Evolutionary conservation across 257 asterid species (phyloP).

Genomic region (Solanum pimpinellifolium): DNA sequence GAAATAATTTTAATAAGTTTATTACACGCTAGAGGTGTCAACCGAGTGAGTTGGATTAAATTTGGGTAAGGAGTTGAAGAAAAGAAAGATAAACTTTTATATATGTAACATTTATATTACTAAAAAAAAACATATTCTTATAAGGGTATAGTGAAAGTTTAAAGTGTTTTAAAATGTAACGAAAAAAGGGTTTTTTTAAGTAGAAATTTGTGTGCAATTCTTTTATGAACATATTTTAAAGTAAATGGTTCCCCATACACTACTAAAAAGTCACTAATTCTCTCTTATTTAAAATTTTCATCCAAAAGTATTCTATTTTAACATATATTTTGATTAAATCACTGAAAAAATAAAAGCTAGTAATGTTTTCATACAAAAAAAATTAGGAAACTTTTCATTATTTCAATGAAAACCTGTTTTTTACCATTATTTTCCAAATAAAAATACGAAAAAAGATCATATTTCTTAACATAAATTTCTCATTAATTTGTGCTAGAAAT

Average conservation of each 20-base stretch:
- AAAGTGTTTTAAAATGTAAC: not conserved
- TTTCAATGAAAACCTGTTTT: too few relatives aligned
- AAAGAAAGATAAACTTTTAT: not conserved
- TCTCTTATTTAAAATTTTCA: not conserved
- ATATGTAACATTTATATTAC: not conserved
- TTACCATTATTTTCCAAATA: too few relatives aligned
- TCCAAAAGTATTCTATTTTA: too few relatives aligned
- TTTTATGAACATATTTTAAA: not conserved
- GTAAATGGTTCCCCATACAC: not conserved
- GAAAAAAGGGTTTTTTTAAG: not conserved
- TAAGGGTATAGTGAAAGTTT: not conserved
- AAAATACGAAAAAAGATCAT: too few relatives aligned
- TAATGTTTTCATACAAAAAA: too few relatives aligned
- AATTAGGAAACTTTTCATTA: too few relatives aligned
- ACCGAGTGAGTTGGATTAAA: too few relatives aligned
- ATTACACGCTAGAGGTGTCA: too few relatives aligned
- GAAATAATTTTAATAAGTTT: too few relatives aligned
- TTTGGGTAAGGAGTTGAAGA: not conserved
- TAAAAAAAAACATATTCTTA: not conserved
- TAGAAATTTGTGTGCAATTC: not conserved
- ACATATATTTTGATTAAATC: too few relatives aligned
- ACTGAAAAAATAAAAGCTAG: too few relatives aligned
- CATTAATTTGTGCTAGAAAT: fast-evolving
- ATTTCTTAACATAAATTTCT: too few relatives aligned
- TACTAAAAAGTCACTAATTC: not conserved